Evolutionary conservation across 108 stramenopile species (phyloP), one percentile per base, ranked within the genome.

Genomic region (Pseudonitzschia multiseries): DNA sequence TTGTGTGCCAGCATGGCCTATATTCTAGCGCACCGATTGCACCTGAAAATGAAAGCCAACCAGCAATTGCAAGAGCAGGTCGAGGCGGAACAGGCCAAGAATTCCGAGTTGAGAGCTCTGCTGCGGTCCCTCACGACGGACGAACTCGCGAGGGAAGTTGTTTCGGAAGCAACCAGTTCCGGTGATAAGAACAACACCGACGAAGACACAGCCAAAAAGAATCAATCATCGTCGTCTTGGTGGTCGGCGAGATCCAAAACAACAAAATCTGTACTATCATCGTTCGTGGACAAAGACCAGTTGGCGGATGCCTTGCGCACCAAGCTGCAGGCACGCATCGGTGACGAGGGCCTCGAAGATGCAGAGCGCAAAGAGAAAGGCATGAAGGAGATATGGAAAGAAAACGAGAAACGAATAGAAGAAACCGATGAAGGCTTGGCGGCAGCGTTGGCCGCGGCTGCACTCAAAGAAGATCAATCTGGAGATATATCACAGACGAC

Each of bases 11-110:
- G 61, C 14, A 36, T 79, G 12, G 79, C 79, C 31, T 79, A 79
- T 57, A 57, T 79, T 26, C 60, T 79, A 21, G 79, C 79, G 18
- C 73, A 74, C 48, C 60, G 69, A 44, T 43, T 79, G 32, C 72
- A 70, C 33, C n/a, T 70, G 21, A 65, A 54, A 17, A 32, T 53
- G 18, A 69, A 46, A 40, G 67, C 67, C 60, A 61, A 74, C 6
- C 6, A 54, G 14, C 24, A 69, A 48, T 27, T 54, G 21, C 24
- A 53, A 54, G 42, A 56, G 0, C 60, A 73, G 57, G 41, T 79
- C 41, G 36, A 53, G 21, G 62, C 20, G 0, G 67, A 48, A 22
- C 27, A 40, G 2, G 43, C 22, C 40, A 44, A 41, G 21, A 51
- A 29, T 8, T 36, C 26, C 44, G 20, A 53, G 33, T 46, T 59